These are phyloP conservation scores for Pelargonium fulgidum DNA, from an alignment of 441 rosid genomes.

Conservation along the genomic window DNA sequence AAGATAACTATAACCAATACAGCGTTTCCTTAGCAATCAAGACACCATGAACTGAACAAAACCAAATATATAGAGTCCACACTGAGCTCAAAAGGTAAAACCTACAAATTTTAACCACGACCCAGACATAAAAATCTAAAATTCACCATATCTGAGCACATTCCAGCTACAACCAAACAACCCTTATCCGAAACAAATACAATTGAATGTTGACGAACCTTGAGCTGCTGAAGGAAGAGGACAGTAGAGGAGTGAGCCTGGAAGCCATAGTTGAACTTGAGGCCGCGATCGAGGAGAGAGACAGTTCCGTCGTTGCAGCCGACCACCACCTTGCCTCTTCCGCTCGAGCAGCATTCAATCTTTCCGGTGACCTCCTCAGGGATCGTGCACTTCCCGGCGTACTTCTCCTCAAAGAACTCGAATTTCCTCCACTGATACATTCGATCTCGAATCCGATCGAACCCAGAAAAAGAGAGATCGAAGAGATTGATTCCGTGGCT, in stretches of 20 bases:
- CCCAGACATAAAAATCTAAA: not conserved
- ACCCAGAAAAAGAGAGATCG: not conserved
- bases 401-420: conserved; percentile 96
- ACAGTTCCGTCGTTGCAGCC: conserved; percentile 83
- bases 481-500: not conserved
- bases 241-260: conserved; percentile 75
- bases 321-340: conserved; percentile 81
- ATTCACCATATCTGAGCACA: conserved; percentile 4
- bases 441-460: conserved; percentile 7
- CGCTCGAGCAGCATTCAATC: conserved; percentile 81
- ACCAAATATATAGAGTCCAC: not conserved
- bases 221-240: conserved; percentile 85
- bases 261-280: conserved; percentile 79
- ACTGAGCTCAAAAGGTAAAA: not conserved
- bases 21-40: not conserved
- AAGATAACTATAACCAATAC: not conserved
- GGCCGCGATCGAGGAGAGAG: conserved; percentile 83
- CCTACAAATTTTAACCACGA: not conserved
- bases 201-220: conserved; percentile 33
- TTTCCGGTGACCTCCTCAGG: conserved; percentile 70
- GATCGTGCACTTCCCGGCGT: conserved; percentile 60
- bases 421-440: conserved; percentile 98
- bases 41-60: not conserved
- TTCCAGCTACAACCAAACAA: not conserved
- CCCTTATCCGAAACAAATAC: not conserved